Percentiles rank a stretch among this genome's conserved stretches.
These are phyloP conservation scores for Solanum chiquidenum DNA, from an alignment of 257 asterid species.

Conservation along the genomic window DNA sequence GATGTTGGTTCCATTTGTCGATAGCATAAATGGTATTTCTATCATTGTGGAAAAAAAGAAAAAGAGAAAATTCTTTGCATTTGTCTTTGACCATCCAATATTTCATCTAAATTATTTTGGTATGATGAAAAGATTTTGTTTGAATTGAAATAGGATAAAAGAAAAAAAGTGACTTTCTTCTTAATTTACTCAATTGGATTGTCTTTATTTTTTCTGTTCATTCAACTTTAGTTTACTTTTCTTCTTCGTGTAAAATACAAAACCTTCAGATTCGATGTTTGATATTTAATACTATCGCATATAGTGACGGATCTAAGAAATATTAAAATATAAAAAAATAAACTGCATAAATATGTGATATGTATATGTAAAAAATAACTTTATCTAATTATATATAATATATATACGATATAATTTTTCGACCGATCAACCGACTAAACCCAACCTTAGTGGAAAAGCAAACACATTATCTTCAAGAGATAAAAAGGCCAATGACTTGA, in stretches of 20 bases:
- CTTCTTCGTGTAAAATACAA: not conserved
- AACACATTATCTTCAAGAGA: not conserved
- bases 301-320: accelerated
- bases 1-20: not conserved
- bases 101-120: not conserved
- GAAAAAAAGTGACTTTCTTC: not conserved
- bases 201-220: not conserved
- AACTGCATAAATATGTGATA: accelerated
- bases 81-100: not conserved
- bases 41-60: not conserved
- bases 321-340: no score
- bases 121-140: not conserved
- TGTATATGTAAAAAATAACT: no score
- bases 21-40: not conserved
- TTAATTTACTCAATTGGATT: not conserved
- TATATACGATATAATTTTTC: no score
- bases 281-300: not conserved
- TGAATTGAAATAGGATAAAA: not conserved
- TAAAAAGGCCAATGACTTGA: not conserved
- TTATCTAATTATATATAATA: no score
- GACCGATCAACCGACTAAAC: not conserved
- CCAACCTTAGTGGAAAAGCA: not conserved
- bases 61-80: not conserved
- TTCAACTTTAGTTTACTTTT: not conserved
- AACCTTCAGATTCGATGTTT: not conserved